Evolutionary conservation across 2,329 filamentous ascomycete species (phyloP), one percentile per base, ranked within the genome.

Genomic region (Diaporthe australafricana): DNA sequence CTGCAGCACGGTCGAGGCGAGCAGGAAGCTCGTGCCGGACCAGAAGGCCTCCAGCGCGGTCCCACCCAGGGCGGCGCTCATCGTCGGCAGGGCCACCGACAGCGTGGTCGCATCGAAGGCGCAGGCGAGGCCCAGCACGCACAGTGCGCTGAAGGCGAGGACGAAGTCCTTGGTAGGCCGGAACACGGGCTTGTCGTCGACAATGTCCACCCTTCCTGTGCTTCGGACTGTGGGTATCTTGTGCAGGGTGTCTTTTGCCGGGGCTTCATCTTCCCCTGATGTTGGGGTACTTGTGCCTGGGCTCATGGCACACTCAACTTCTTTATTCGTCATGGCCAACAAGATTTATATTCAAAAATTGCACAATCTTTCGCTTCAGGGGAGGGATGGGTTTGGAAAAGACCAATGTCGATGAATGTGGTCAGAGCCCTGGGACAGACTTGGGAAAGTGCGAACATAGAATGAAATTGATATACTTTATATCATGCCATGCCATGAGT

Each of bases 1-100:
- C 75, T 91, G 87, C 52, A 89, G 85, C 38, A 91, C 87, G 0
- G 91, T 90, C 70, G 88, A 90, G 3, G 90, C 88, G 6, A 94
- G 85, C 5, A 94, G 83, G 75, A 92, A 94, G 20, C 89, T 90
- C 5, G 92, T 93, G 2, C 91, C 92, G 16, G 90, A 87, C 92
- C 91, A 94, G 77, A 93, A 93, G 0, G 90, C 89, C 80, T 93
- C 84, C 40, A 90, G 86, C 12, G 87, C 88, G 0, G 84, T 85
- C 53, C 88, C 88, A 35, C 83, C 75, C 8, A 91, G 82, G 25
- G 85, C 85, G 9, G 79, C 74, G n/a, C 87, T 85, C 71, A 90
- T 88, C 50, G 84, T 85, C 5, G 84, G 87, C 40, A 92, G 80
- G 5, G 91, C 90, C 8, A 92, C 89, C 5, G 88, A 90, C 66